Base-by-base conservation (phyloP, 108 stramenopile species). In the Skeletonema grethae region DNA sequence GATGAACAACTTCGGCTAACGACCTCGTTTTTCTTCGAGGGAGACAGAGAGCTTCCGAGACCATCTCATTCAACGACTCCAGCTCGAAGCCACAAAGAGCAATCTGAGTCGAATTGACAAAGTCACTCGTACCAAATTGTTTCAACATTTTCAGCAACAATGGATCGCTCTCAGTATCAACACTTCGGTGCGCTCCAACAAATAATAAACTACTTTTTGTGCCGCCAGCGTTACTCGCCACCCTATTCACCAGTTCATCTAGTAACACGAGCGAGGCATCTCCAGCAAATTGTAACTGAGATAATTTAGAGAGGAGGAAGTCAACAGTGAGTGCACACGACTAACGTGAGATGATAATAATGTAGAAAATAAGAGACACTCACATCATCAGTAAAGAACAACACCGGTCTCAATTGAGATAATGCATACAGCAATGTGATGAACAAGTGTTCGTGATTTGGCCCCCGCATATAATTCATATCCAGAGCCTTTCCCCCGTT, bases 341-440 rank as follows among this genome's bases (percentile, higher is more conserved):
- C 18, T 48, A 18, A 1, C 46, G 5, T 5, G 3, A 48, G n/a
- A 18, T 16, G n/a, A 7, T 1, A 18, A 18, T 48, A n/a, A 36
- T 39, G 10, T 7, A 36, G 18, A 22, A 30, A 43, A 29, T 28
- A 35, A 28, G 18, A 9, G 31, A 29, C 15, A 71, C 70, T 71
- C 50, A 71, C 70, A 61, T 71, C 70, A 62, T 71, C 70, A 9
- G 62, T 61, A 24, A 71, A 71, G 46, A 71, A 62, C 29, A 62
- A 34, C 10, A 71, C 61, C 5, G 60, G 60, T 22, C 61, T 38
- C 20, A 53, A 12, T n/a, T 46, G 62, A 71, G 70, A 31, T 24
- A 71, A 61, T n/a, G 31, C 30, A 50, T 71, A 61, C 61, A 71
- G 62, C 0, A 71, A 36, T 30, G 32, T 45, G 3, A 31, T 61